Conservation (phyloP, 345 rosid genomes). For the Turnera subulata region DNA sequence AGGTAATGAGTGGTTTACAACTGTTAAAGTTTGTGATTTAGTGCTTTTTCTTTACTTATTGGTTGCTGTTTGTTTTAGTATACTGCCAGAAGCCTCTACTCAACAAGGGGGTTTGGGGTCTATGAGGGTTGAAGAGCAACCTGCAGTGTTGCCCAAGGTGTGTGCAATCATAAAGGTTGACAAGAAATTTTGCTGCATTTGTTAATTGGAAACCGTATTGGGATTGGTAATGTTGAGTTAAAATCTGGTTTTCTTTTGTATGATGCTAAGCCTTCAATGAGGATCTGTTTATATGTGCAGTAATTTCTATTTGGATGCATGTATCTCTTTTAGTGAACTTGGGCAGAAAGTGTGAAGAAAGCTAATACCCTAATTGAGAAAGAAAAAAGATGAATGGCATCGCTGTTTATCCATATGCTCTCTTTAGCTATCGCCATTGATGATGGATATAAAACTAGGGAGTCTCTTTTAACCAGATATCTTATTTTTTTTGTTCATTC, state of each 20-base stretch:
- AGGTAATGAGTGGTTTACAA: slow-evolving; percentile 30
- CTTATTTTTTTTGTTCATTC: slow-evolving; percentile 11
- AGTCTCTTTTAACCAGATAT: not conserved
- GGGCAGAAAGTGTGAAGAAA: not conserved
- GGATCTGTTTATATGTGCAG: too few relatives aligned
- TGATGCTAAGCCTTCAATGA: too few relatives aligned
- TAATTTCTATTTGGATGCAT: not conserved
- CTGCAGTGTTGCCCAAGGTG: slow-evolving; percentile 60
- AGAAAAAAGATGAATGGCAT: not conserved
- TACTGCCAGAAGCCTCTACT: slow-evolving; percentile 36
- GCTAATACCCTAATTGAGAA: not conserved
- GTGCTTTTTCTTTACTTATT: not conserved
- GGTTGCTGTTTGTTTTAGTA: slow-evolving; percentile 28
- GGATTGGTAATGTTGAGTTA: too few relatives aligned
- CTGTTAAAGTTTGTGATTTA: not conserved
- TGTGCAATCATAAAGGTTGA: slow-evolving; percentile 2
- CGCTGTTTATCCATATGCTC: too few relatives aligned
- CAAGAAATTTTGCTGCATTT: too few relatives aligned
- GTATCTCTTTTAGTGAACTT: not conserved
- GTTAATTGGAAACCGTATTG: too few relatives aligned
- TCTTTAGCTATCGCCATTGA: too few relatives aligned
- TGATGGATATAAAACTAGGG: too few relatives aligned
- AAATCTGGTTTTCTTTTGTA: too few relatives aligned
- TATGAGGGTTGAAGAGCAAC: slow-evolving; percentile 45
- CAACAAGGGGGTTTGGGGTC: slow-evolving; percentile 26